Evolutionary conservation across 495 filamentous ascomycete species (phyloP), one percentile per base, ranked within the genome.

Genomic region (Letharia lupina): DNA sequence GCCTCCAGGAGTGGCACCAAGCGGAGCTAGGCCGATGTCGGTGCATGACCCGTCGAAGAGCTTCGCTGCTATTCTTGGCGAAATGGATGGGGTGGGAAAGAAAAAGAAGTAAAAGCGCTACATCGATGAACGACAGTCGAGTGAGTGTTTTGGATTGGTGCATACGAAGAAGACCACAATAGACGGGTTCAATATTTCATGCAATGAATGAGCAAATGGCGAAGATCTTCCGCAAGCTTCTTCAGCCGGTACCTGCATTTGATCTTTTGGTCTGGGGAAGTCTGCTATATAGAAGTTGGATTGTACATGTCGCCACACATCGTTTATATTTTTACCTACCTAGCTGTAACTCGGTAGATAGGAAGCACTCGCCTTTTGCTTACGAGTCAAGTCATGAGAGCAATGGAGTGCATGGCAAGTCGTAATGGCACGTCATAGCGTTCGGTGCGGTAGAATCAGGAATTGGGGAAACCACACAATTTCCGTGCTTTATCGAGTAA

Each of bases 51-150:
- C 82, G 78, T 61, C 78, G 73, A 63, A 81, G 77, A 83, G 79
- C 62, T 83, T 83, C 68, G 81, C 82, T 60, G 77, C 81, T 63
- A 83, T 83, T 60, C 67, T 83, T 60, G 77, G 72, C 62, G 75
- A 82, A 59, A 76, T 77, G 41, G 78, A 81, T 12, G 75, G 77
- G 60, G 75, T 77, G 62, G 77, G 76, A 63, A 76, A 75, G 66
- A 80, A 79, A 70, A 78, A 78, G 52, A 69, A 52, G 58, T 65
- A 48, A 37, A 20, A 37, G 54, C 33, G 54, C 33, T 20, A 57
- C 33, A 1, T 18, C 6, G 8, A 35, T 57, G 13, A 57, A 15
- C 20, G 15, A 57, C 20, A 16, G 13, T 20, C 7, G 33, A 16
- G 54, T 9, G 33, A 57, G 10, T 33, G 33, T 20, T 37, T 20